Evolutionary conservation across 2,329 filamentous ascomycete genomes (phyloP).

Genomic region (Beauveria rudraprayagi): DNA sequence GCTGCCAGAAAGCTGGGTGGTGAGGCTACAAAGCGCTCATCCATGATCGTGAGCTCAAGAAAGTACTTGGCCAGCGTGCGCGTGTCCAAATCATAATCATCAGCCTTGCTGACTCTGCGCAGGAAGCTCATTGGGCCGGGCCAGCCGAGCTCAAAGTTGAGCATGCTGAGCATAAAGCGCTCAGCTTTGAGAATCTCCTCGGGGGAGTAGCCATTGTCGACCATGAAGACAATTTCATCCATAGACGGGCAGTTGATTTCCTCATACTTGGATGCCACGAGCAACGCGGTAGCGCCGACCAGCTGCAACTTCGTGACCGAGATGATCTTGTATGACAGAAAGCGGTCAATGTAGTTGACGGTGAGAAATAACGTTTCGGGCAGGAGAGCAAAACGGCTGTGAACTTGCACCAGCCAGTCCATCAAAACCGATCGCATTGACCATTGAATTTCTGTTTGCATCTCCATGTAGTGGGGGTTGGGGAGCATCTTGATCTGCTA

Average conservation of each 20-base stretch:
- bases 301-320: conserved; percentile 92
- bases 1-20: conserved; percentile 87
- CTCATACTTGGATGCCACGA: conserved; percentile 95
- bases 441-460: conserved; percentile 96
- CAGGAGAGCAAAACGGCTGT: conserved; percentile 80
- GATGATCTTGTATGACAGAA: conserved; percentile 88
- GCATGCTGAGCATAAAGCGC: conserved; percentile 95
- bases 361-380: conserved; percentile 92
- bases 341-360: conserved; percentile 96
- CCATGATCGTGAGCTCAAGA: conserved; percentile 93
- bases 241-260: conserved; percentile 97
- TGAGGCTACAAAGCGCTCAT: conserved; percentile 89
- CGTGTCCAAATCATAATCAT: conserved; percentile 94
- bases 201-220: conserved; percentile 78
- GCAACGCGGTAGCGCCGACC: conserved; percentile 90
- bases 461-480: conserved; percentile 91
- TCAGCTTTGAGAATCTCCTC: conserved; percentile 97
- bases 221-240: conserved; percentile 96
- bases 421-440: conserved; percentile 96
- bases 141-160: conserved; percentile 92
- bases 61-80: conserved; percentile 97
- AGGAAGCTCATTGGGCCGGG: conserved; percentile 99
- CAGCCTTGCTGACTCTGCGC: conserved; percentile 92
- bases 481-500: conserved; percentile 68
- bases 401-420: conserved; percentile 97